Evolutionary conservation across 331 rosid genomes (phyloP).

Genomic region (Malus hybrid): DNA sequence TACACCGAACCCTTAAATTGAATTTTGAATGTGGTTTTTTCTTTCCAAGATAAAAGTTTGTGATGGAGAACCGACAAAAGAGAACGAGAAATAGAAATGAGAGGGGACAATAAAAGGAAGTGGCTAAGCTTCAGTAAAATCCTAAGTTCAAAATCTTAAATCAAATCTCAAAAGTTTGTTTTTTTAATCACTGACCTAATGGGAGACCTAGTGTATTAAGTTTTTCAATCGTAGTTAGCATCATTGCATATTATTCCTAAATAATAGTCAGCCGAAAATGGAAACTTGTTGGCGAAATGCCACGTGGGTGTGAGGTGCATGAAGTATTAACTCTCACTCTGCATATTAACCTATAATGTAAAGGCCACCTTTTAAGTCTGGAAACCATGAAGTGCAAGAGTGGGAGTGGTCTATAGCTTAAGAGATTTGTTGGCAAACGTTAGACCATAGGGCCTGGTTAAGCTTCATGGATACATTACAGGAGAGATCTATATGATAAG

Average conservation of each 20-base stretch:
- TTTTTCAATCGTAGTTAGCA: not conserved
- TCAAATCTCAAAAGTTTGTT: not conserved
- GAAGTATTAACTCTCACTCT: not conserved
- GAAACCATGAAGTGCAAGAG: not conserved
- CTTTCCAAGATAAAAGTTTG: not conserved
- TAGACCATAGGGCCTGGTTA: not conserved
- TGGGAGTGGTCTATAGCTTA: not conserved
- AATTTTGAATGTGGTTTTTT: not conserved
- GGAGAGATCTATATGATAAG: not conserved
- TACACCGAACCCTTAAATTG: not conserved
- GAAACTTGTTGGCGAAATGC: not conserved
- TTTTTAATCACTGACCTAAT: not conserved
- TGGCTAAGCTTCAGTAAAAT: not conserved
- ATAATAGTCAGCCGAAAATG: not conserved
- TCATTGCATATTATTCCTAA: not conserved
- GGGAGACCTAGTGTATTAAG: not conserved
- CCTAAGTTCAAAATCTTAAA: not conserved
- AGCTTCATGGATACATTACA: not conserved
- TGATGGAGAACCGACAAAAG: not conserved
- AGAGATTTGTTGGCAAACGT: not conserved
- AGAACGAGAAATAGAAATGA: not conserved
- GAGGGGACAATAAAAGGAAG: not conserved
- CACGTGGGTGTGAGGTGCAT: not conserved
- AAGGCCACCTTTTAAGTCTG: not conserved
- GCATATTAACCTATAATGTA: not conserved